Evolutionary conservation across 768 basidiomycete genomes (phyloP), one percentile per base, ranked within the genome.

Genomic region (Tulasnella sp.): DNA sequence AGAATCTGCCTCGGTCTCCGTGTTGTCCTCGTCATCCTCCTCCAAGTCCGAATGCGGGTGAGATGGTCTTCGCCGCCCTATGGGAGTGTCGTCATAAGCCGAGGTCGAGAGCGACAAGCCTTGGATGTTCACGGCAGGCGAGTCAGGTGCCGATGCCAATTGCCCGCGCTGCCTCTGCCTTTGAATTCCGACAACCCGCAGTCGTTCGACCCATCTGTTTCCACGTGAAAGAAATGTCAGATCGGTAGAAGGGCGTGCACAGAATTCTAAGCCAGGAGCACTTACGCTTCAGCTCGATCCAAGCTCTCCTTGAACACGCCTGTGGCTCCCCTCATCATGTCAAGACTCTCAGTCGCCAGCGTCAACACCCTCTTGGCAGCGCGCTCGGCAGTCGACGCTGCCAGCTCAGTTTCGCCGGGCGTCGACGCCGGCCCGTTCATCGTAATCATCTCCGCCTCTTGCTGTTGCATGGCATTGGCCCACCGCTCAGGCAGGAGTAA

Each of bases 311-410:
- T 93, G 81, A 97, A 93, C 34, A 97, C 94, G 5, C 90, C 89
- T n/a, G 94, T 94, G 41, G 96, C 94, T 41, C 94, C 91, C 41
- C 92, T 89, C 89, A 97, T 92, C 95, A 96, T 97, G 84, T 97
- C 96, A 85, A 97, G 84, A 84, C 95, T 96, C 87, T 97, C 96
- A 20, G 93, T 93, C 18, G 96, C 95, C 12, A 97, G 90, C 11
- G 92, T 91, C 82, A 97, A 85, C 28, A 97, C 92, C 76, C 93
- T 88, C 85, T 94, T 93, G 14, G 96, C 94, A 41, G 95, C 93
- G 22, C 91, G 89, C 34, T 90, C 89, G 2, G 94, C 94, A 8
- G 37, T 28, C 40, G 76, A 34, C 58, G 22, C 80, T 40, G 77
- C 72, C 79, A 34, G 54, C 78, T 22, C 76, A 50, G 11, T 40